These are phyloP conservation scores for Globisporangium solare DNA, from an alignment of 352 stramenopile genomes.

Conservation along the genomic window DNA sequence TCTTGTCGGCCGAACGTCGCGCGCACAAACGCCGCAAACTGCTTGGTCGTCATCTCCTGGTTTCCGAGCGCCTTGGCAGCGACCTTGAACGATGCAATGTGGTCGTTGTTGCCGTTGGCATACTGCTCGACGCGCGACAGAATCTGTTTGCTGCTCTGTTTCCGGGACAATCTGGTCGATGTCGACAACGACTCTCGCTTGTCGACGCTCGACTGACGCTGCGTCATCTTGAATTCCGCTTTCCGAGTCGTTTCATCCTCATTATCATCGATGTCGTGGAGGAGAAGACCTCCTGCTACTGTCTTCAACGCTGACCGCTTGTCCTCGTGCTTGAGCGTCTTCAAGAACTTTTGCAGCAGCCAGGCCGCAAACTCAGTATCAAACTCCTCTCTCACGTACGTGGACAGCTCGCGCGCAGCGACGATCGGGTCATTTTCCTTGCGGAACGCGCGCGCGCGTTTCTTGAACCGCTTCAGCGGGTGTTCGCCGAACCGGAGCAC, in stretches of 20 bases:
- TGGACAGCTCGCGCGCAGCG: constrained; percentile 41
- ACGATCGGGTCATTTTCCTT: constrained; percentile 63
- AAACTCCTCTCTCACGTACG: constrained; percentile 48
- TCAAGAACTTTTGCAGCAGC: constrained; percentile 47
- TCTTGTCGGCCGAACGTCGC: constrained; percentile 52
- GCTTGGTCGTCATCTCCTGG: constrained; percentile 58
- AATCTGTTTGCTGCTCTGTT: constrained; percentile 67
- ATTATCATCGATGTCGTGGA: constrained; percentile 13
- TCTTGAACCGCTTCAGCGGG: constrained; percentile 67
- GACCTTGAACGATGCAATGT: constrained; percentile 58
- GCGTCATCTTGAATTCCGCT: constrained; percentile 38
- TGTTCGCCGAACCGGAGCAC: constrained; percentile 38
- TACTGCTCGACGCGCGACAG: constrained; percentile 57
- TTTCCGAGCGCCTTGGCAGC: constrained; percentile 65
- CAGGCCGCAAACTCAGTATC: constrained; percentile 51
- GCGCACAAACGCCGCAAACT: constrained; percentile 57
- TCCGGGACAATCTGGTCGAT: constrained; percentile 29
- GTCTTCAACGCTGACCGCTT: constrained; percentile 40
- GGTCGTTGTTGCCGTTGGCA: constrained; percentile 37
- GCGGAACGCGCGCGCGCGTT: constrained; percentile 53
- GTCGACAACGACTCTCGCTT: constrained; percentile 9
- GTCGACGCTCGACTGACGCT: constrained; percentile 13
- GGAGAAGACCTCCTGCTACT: constrained; percentile 19
- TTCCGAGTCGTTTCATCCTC: constrained; percentile 23
- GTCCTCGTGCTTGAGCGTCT: constrained; percentile 51